Base-by-base conservation (phyloP, 768 basidiomycete genomes). In the Tricholoma hemisulphureum region DNA sequence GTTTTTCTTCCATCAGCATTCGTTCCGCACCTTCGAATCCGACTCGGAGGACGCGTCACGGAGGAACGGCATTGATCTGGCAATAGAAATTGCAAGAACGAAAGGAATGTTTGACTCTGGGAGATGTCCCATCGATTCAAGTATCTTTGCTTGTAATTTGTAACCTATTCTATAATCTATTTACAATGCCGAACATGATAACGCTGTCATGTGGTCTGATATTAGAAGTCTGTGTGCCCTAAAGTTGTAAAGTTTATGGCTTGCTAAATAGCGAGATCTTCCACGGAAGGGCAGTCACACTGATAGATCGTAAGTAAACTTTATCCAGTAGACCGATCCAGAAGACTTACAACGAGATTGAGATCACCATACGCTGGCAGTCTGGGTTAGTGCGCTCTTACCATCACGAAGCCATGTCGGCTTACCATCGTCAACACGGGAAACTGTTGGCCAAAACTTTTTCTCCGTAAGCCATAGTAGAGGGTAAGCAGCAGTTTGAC, bases 381-480 rank as follows among this genome's bases (percentile, higher is more conserved):
- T 43, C 60, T 50, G 26, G 32, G 51, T 11, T 31, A 51, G 23
- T 26, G 39, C 16, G 57, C 14, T 58, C 31, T 56, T 18, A 21
- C 16, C 32, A 29, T 24, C 41, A 49, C 10, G n/a, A 13, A 49
- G 18, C 2, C 4, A 24, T 14, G 14, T 8, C 3, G 26, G 73
- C 87, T 68, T 69, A 95, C 93, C 90, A 77, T 98, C 96, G 67
- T 98, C 95, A 52, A 99, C 83, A 48, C 96, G 82, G 4, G 91
- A 88, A 41, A 95, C 90, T 4, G 91, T 82, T 1, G 97, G 96
- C 97, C 97, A 99, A 77, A 98, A 96, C 75, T 99, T 99, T 78
- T 83, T 89, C 73, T 91, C 88, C 51, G 78, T 77, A 28, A 99
- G 79, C 79, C 86, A 91, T 11, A 88, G 81, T 59, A 93, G 71